These are phyloP conservation scores for Populus alba DNA, from an alignment of 345 rosid genomes.

Conservation along the genomic window DNA sequence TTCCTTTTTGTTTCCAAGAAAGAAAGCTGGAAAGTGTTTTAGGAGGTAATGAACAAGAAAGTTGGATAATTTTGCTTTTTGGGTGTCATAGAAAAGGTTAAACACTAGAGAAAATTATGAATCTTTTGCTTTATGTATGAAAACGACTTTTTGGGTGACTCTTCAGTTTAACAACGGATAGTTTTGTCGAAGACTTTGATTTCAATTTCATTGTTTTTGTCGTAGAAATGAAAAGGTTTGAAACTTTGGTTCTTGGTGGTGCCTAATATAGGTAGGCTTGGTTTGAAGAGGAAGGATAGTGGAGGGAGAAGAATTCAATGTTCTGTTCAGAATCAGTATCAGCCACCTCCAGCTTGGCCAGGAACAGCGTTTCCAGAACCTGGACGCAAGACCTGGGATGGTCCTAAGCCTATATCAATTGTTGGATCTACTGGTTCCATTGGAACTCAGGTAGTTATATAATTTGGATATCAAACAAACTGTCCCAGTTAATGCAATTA, in stretches of 20 bases:
- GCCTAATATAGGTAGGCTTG: conserved; percentile 45
- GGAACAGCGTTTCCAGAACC: conserved; percentile 76
- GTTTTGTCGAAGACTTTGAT: not conserved
- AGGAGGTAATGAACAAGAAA: not conserved
- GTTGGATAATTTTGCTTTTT: not conserved
- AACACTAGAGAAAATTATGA: not conserved
- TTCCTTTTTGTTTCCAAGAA: conserved; percentile 17
- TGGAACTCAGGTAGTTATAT: conserved; percentile 77
- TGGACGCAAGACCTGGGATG: conserved; percentile 69
- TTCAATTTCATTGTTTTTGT: not conserved
- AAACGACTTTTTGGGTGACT: not conserved
- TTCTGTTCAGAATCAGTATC: conserved; percentile 49
- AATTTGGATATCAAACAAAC: not conserved
- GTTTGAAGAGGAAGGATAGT: conserved; percentile 53
- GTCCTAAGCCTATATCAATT: conserved; percentile 88
- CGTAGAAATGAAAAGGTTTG: not conserved
- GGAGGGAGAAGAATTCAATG: conserved; percentile 56
- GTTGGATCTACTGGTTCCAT: conserved; percentile 98
- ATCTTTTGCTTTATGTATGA: not conserved
- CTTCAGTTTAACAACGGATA: not conserved
- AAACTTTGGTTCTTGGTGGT: conserved; percentile 14
- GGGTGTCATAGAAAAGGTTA: not conserved
- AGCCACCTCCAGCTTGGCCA: conserved; percentile 87
- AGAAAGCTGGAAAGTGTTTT: not conserved
- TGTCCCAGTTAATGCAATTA: not conserved